Evolutionary conservation across 805 yeast species (phyloP), one percentile per base, ranked within the genome.

Genomic region (Alloascoidea hylecoeti): DNA sequence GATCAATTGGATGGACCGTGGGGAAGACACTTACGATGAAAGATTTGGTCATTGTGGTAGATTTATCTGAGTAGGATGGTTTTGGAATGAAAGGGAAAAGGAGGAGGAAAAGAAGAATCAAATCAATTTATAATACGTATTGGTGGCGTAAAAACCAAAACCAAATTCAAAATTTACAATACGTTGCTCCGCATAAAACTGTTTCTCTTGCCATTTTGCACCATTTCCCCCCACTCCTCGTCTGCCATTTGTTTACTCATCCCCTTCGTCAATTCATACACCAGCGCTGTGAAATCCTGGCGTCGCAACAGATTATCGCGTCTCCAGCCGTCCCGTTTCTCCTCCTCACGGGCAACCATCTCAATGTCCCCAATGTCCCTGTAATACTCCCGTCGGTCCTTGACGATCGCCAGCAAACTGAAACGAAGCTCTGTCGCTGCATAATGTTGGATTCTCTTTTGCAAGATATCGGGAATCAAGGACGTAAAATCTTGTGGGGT

Each of bases 281-380:
- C 63, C 27, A 76, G 52, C 1, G 73, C 73, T 5, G 68, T 59
- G 48, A 68, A 67, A 46, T 74, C 76, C 44, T 64, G 70, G 39
- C 69, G 59, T 41, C 84, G 59, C 43, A 73, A 55, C 35, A 60
- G 60, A 45, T 72, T 73, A 43, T 77, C 83, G 3, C 64, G 55
- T 16, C 50, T 48, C 82, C 81, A 73, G 12, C 50, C 48, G 17
- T 57, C 64, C 39, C 82, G 56, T 51, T 74, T 73, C 30, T 43
- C 49, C 16, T 60, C 43, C 46, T 75, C 81, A 33, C 49, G 48
- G 3, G 48, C 50, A 3, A 61, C 45, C 5, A 56, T 57, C 2
- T 50, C 55, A 14, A 48, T 47, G 42, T 74, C 76, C 3, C 67
- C 71, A 14, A 56, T 44, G 17, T 51, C 55, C 36, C 51, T 40